Base-by-base conservation (phyloP, 345 rosid species). In the Isatis tinctoria region DNA sequence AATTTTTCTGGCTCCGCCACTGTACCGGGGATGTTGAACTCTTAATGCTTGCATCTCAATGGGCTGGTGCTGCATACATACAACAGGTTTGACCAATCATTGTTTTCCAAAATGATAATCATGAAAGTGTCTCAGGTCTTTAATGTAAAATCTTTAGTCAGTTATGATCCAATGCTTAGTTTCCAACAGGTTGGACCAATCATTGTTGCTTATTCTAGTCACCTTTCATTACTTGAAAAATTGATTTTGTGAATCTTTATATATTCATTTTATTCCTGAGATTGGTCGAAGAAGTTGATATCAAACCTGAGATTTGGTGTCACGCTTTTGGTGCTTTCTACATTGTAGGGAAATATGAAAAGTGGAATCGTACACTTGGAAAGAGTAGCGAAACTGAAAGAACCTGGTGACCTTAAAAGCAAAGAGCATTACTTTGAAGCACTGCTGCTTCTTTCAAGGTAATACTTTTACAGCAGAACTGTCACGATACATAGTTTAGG, bases 391-490 rank as follows among this genome's bases (percentile, higher is more conserved):
- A 71, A 54, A 62, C 58, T 90, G 72, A 78, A 80, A 73, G 97
- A 90, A 72, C 97, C n/a, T 0, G 83, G 86, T 18, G 90, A 94
- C 47, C 85, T 84, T 7, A 78, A 74, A 64, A 81, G 80, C 87
- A 91, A 88, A 79, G 87, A 81, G 10, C 85, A 84, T 70, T 94
- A 91, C 79, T 87, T 78, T 16, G 89, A 86, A 22, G 84, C 90
- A 69, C 75, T 90, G 78, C 74, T 91, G n/a, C 65, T 86, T 73
- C 88, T 91, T 24, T 83, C 96, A 59, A 81, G 95, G 98, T 93
- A 78, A 44, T 41, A 11, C 4, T 13, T 24, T 64, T 10, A 32
- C 6, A 37, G 2, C 60, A 33, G 7, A 32, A 30, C 30, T 14
- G 13, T 35, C 44, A 51, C 69, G 1, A 11, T 26, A 7, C 9